Evolutionary conservation across 2,329 filamentous ascomycete species (phyloP).

Genomic region (Fusarium sp.): DNA sequence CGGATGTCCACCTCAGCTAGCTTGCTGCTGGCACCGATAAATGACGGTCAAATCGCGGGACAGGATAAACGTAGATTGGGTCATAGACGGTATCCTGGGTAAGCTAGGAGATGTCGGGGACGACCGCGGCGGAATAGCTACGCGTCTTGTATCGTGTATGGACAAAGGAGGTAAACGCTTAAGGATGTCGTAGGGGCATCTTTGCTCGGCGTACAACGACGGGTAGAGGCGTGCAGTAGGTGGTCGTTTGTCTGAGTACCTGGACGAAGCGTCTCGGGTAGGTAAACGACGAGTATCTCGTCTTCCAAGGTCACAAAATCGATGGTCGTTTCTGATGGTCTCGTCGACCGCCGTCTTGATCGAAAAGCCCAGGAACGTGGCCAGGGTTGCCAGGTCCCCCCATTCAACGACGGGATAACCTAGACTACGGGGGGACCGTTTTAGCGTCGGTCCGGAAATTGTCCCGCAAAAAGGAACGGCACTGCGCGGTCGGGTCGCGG

Average conservation of each 20-base stretch:
- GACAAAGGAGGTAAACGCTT: constrained; percentile 37
- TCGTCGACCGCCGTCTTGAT: constrained; percentile 42
- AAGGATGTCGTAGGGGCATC: constrained; percentile 45
- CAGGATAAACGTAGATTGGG: constrained; percentile 18
- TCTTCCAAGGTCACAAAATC: constrained; percentile 4
- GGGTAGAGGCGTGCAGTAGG: not conserved
- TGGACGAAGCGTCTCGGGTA: constrained; percentile 21
- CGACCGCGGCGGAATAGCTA: constrained; percentile 21
- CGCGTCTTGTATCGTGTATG: constrained; percentile 36
- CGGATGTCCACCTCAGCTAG: constrained; percentile 30
- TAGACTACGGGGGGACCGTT: constrained; percentile 13
- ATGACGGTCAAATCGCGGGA: constrained; percentile 5
- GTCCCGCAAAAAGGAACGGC: constrained; percentile 44
- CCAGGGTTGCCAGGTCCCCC: constrained; percentile 38
- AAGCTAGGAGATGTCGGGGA: constrained; percentile 3
- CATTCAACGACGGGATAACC: constrained; percentile 14
- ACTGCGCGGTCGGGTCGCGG: constrained; percentile 6
- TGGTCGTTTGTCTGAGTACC: not conserved
- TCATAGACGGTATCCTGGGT: constrained; percentile 20
- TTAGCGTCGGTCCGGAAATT: constrained; percentile 52
- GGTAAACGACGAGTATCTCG: constrained; percentile 14
- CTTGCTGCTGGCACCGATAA: constrained; percentile 21
- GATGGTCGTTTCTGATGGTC: constrained; percentile 18
- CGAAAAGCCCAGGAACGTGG: constrained; percentile 37
- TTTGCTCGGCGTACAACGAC: constrained; percentile 34